A percentile compares a stretch with the other conserved stretches of the same genome.
phyloP scores from a whole-genome alignment of 331 rosid genomes.

The Rosa hybrid region DNA sequence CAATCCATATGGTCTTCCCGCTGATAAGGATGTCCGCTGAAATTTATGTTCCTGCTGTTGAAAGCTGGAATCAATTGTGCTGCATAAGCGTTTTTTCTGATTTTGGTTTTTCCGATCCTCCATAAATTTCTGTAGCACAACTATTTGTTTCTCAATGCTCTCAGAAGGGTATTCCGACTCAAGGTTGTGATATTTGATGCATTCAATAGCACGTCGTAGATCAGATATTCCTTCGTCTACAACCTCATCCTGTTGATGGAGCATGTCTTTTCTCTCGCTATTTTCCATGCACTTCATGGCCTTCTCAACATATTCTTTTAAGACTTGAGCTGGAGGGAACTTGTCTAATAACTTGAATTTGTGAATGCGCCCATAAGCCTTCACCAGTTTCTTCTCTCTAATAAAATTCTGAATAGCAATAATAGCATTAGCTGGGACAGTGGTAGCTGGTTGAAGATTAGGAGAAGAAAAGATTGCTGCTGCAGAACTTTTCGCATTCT shows the following conservation, averaged over 20 bases:
- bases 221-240: neutral
- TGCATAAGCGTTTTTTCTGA: neutral
- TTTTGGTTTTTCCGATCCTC: neutral
- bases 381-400: neutral
- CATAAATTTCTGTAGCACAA: neutral
- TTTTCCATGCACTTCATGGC: neutral
- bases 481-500: neutral
- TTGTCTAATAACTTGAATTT: neutral
- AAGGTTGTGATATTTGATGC: neutral
- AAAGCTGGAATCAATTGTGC: slow-evolving; percentile 1
- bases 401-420: neutral
- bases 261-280: neutral
- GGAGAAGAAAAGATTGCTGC: neutral
- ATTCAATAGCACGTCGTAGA: neutral
- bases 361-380: neutral
- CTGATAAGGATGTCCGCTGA: slow-evolving; percentile 1
- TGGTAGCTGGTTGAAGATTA: neutral
- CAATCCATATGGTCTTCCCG: neutral
- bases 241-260: neutral
- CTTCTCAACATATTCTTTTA: neutral
- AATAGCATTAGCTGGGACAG: neutral
- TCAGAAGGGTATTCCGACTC: neutral
- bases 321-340: neutral
- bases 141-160: neutral
- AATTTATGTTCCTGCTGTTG: neutral